Conservation (phyloP, 2,329 filamentous ascomycete genomes). For the Arthrobotrys sinensis region DNA sequence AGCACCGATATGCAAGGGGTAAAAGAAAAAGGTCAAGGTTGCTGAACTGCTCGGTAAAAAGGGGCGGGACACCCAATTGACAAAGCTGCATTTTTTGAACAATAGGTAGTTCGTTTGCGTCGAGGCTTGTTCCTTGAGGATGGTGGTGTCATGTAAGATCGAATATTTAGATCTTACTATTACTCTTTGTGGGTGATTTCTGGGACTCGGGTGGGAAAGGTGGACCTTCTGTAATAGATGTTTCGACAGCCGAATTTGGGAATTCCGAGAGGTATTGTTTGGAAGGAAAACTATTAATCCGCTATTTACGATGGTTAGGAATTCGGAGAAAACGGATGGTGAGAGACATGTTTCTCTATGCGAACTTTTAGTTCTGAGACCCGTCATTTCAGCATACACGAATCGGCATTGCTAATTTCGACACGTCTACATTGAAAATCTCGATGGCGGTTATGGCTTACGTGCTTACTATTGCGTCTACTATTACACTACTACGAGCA, state of each 20-base stretch:
- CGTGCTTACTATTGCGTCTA: neutral
- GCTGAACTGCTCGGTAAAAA: constrained; percentile 32
- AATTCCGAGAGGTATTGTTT: neutral
- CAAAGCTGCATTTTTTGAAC: constrained; percentile 7
- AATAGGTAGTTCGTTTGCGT: neutral
- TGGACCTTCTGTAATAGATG: constrained; percentile 19
- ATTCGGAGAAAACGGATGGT: neutral
- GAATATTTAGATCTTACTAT: constrained; percentile 34
- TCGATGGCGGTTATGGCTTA: neutral
- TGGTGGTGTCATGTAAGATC: constrained; percentile 44
- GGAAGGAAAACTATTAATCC: neutral
- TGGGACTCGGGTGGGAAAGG: neutral
- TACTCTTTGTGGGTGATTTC: constrained; percentile 21
- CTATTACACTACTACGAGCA: neutral
- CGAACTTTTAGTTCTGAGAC: neutral
- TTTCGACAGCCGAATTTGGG: constrained; percentile 11
- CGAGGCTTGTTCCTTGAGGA: constrained; percentile 36
- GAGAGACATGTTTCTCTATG: constrained; percentile 4
- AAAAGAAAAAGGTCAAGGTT: constrained; percentile 1
- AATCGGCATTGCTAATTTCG: neutral
- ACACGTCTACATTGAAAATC: neutral
- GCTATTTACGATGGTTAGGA: constrained; percentile 4
- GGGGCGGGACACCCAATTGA: neutral
- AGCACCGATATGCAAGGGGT: constrained; percentile 43
- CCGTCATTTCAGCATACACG: neutral